These are phyloP conservation scores for Xylariaceae sp. DNA, from an alignment of 2,329 filamentous ascomycete species.

Conservation along the genomic window DNA sequence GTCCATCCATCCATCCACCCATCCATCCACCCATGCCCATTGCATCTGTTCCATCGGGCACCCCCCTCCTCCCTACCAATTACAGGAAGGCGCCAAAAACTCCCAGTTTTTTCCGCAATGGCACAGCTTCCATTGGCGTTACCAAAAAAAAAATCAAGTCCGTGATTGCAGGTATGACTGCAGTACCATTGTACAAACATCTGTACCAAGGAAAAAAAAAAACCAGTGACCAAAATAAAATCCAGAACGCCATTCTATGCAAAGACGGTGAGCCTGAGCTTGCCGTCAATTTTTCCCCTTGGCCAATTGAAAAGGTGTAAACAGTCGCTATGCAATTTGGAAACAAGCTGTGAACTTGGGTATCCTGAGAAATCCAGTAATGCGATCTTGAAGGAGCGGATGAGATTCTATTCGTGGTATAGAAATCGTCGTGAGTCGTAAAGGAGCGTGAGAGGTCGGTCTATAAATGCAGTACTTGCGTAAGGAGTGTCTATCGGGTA, in stretches of 20 bases:
- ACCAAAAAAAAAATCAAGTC: conserved; percentile 1
- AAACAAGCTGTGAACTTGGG: conserved; percentile 35
- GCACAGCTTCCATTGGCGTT: conserved; percentile 12
- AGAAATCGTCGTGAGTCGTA: conserved; percentile 36
- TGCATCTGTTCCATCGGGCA: conserved; percentile 2
- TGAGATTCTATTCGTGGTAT: conserved; percentile 34
- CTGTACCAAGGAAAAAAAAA: conserved; percentile 8
- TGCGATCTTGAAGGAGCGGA: conserved; percentile 34
- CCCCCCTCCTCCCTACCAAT: conserved; percentile 1
- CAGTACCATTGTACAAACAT: background rate
- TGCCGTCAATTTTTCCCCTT: conserved; percentile 27
- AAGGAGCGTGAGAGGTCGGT: conserved; percentile 31
- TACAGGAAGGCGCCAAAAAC: conserved; percentile 20
- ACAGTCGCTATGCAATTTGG: conserved; percentile 54
- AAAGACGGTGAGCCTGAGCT: conserved; percentile 28
- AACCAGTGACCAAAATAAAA: conserved; percentile 10
- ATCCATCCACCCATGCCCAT: conserved; percentile 8
- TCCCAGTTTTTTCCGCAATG: conserved; percentile 18
- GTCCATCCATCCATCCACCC: conserved; percentile 2
- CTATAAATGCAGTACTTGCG: conserved; percentile 31
- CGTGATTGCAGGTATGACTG: background rate
- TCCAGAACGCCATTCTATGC: conserved; percentile 33
- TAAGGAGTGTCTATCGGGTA: conserved; percentile 45
- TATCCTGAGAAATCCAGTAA: conserved; percentile 33
- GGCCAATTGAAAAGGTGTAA: conserved; percentile 32